Base-by-base conservation (phyloP, 2,329 filamentous ascomycete species). In the Clarireedia hainanense region DNA sequence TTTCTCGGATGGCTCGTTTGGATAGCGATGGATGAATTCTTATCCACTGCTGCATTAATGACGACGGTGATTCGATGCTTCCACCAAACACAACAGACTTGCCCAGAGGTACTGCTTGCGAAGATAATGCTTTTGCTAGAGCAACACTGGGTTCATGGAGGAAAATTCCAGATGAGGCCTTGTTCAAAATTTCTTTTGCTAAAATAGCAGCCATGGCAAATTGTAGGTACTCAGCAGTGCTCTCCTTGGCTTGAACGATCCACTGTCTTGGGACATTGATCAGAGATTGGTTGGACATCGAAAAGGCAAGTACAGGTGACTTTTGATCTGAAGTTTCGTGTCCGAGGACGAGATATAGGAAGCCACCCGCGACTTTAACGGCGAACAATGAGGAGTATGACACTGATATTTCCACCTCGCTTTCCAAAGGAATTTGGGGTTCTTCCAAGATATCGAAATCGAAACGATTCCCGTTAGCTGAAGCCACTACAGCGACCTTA, bases 1-100 rank as follows among this genome's bases (percentile, higher is more conserved):
- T 24, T 5, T 37, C 51, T 48, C n/a, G 51, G 10, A 39, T n/a
- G 52, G 26, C 49, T 51, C 57, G 50, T 60, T 57, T 23, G 40
- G 30, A 37, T 20, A 55, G 39, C 14, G 40, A 47, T 14, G 42
- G 50, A 14, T 52, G 50, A 15, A 45, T 10, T 6, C n/a, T 45
- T 3, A 45, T 24, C 4, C 39, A 52, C 5, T n/a, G 5, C 7
- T 52, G 39, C 12, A 4, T 45, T 5, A 26, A 12, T 20, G 26
- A 5, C n/a, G 39, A n/a, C 23, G 24, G 27, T 10, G 6, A 26
- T 10, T 10, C 10, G n/a, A 24, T 45, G n/a, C 39, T 34, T 45
- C 17, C 17, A 34, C 17, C 43, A 4, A 14, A 30, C n/a, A 40
- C 26, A 20, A 52, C 17, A 40, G 26, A 45, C 39, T 52, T 52